Conservation (phyloP, 805 yeast species). For the Saccharomycopsis schoenii region DNA sequence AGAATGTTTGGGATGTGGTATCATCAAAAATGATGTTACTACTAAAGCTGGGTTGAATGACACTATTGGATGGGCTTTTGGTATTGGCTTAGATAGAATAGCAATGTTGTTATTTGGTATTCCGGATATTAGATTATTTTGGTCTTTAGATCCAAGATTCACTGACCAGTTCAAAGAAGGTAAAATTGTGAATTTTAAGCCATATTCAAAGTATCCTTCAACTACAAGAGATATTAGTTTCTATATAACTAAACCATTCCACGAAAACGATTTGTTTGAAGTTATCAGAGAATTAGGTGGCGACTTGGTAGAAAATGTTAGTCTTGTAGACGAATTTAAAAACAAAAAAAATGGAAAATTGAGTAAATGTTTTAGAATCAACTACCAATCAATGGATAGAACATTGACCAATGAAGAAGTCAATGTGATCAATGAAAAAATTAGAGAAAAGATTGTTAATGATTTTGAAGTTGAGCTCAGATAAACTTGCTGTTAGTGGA, state of each 20-base stretch:
- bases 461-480: neutral
- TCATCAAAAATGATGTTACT: slow-evolving; percentile 71
- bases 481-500: no score
- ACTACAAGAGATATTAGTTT: slow-evolving; percentile 82
- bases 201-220: slow-evolving; percentile 88
- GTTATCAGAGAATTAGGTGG: slow-evolving; percentile 62
- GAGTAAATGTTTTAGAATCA: slow-evolving; percentile 82
- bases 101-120: slow-evolving; percentile 94
- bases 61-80: slow-evolving; percentile 94
- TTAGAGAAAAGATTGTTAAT: slow-evolving; percentile 43
- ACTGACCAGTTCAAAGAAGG: slow-evolving; percentile 58
- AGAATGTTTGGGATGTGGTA: slow-evolving; percentile 94
- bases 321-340: slow-evolving; percentile 66
- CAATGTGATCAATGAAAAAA: slow-evolving; percentile 57
- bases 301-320: slow-evolving; percentile 81
- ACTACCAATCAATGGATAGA: slow-evolving; percentile 94
- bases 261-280: slow-evolving; percentile 91
- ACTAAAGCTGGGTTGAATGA: slow-evolving; percentile 57
- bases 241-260: slow-evolving; percentile 65
- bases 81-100: slow-evolving; percentile 86
- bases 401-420: slow-evolving; percentile 79
- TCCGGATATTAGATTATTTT: slow-evolving; percentile 89
- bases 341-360: slow-evolving; percentile 74
- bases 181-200: slow-evolving; percentile 60
- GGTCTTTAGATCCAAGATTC: slow-evolving; percentile 81